Evolutionary conservation across 805 yeast species (phyloP).

Genomic region (Wickerhamiella azymoides): DNA sequence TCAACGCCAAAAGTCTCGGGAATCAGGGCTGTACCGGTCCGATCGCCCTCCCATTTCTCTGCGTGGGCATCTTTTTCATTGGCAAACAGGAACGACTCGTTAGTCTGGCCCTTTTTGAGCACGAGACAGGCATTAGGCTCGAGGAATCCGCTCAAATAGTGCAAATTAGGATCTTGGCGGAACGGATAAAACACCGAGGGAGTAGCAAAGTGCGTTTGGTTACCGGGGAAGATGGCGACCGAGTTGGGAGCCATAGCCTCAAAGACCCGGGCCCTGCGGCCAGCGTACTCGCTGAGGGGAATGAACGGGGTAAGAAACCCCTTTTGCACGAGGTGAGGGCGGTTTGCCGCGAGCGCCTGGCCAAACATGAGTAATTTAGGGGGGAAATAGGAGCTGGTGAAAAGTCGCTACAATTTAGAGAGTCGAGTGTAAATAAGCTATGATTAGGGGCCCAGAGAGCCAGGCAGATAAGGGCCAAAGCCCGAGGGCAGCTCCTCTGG

Average conservation of each 20-base stretch:
- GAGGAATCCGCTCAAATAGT: slow-evolving; percentile 79
- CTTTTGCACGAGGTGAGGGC: slow-evolving; percentile 56
- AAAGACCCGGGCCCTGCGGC: slow-evolving; percentile 51
- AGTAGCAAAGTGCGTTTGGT: slow-evolving; percentile 60
- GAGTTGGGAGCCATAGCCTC: slow-evolving; percentile 45
- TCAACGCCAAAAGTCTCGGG: slow-evolving; percentile 80
- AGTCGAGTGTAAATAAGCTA: neutral
- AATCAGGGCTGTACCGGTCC: slow-evolving; percentile 79
- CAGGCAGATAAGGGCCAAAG: slow-evolving; percentile 6
- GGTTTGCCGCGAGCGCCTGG: slow-evolving; percentile 75
- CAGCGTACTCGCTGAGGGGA: slow-evolving; percentile 64
- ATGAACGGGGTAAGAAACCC: slow-evolving; percentile 88
- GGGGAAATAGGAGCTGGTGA: neutral
- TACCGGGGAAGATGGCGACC: slow-evolving; percentile 63
- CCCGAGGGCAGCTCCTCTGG: slow-evolving; percentile 5
- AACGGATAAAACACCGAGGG: slow-evolving; percentile 87
- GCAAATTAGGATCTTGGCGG: slow-evolving; percentile 83
- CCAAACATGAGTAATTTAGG: slow-evolving; percentile 31
- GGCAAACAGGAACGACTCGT: slow-evolving; percentile 60
- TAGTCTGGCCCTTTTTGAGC: slow-evolving; percentile 33
- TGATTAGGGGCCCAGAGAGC: slow-evolving; percentile 5
- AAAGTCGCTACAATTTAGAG: too few relatives aligned
- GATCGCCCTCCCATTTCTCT: slow-evolving; percentile 92
- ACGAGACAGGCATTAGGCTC: slow-evolving; percentile 67
- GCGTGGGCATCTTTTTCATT: slow-evolving; percentile 64